These are phyloP conservation scores for Pichia terricola DNA, from an alignment of 1,139 yeast species.

Conservation along the genomic window DNA sequence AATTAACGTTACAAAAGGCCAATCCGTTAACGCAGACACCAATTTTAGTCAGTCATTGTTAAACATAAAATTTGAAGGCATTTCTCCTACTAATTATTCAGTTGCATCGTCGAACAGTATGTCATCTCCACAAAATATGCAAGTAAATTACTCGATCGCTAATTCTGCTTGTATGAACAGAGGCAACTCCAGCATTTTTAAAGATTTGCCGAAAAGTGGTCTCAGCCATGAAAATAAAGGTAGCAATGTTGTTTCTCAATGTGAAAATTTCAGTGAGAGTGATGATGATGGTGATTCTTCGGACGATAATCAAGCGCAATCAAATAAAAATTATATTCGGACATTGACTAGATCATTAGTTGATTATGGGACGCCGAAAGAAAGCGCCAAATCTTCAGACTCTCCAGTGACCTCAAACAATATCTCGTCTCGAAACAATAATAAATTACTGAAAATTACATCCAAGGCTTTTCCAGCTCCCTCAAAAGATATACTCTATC, in stretches of 20 bases:
- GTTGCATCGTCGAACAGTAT: constrained; percentile 9
- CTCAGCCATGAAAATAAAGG: neutral
- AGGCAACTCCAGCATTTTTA: no score
- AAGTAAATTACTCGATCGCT: no score
- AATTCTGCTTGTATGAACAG: no score
- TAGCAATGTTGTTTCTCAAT: neutral
- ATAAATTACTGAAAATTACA: neutral
- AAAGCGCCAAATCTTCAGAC: constrained; percentile 1
- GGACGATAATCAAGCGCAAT: neutral
- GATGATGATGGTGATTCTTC: neutral
- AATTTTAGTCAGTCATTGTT: constrained; percentile 1
- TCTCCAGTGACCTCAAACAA: neutral
- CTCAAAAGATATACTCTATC: neutral
- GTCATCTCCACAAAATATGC: no score
- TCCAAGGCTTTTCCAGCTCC: constrained; percentile 11
- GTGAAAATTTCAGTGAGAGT: no score
- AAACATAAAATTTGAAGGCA: constrained; percentile 10
- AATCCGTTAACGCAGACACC: no score
- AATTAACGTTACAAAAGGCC: neutral
- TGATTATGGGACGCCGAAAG: constrained; percentile 4
- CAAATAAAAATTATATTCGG: constrained; percentile 18
- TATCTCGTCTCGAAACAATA: neutral
- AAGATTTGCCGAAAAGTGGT: neutral
- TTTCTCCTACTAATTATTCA: constrained; percentile 19
- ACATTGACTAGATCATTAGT: constrained; percentile 15